A percentile compares a stretch with the other conserved stretches of the same genome.
Evolutionary conservation across 2,329 filamentous ascomycete genomes (phyloP).

Genomic region (Penicillium olsonii): DNA sequence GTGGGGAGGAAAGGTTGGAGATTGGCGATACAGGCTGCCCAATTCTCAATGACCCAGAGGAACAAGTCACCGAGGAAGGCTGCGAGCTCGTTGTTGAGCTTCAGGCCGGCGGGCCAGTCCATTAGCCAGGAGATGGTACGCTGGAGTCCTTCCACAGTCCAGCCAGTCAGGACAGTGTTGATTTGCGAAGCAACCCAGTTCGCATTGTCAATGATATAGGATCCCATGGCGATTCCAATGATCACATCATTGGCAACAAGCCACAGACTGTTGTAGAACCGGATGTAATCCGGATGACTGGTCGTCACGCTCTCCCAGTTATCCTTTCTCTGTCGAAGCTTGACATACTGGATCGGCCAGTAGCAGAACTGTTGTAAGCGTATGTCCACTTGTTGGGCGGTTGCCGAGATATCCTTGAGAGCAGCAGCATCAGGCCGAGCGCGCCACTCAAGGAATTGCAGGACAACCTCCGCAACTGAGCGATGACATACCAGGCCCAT

Average conservation of each 20-base stretch:
- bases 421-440: conserved; percentile 75
- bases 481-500: conserved; percentile 77
- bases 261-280: conserved; percentile 98
- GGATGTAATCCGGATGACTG: conserved; percentile 95
- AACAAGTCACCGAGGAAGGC: conserved; percentile 95
- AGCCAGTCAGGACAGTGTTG: conserved; percentile 71
- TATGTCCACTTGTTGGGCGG: conserved; percentile 95
- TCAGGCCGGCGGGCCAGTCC: conserved; percentile 91
- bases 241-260: conserved; percentile 98
- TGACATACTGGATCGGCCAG: conserved; percentile 96
- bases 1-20: conserved; percentile 79
- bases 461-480: conserved; percentile 73
- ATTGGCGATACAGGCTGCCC: conserved; percentile 81
- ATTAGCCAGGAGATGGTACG: conserved; percentile 93
- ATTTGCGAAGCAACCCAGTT: conserved; percentile 80
- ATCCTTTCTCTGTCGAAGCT: conserved; percentile 80
- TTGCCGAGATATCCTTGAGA: conserved; percentile 92
- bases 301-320: conserved; percentile 96
- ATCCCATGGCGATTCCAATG: conserved; percentile 93
- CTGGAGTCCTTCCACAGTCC: conserved; percentile 85
- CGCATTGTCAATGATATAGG: conserved; percentile 95
- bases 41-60: conserved; percentile 97
- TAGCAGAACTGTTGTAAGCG: conserved; percentile 97
- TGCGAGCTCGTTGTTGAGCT: conserved; percentile 90
- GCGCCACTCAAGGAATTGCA: conserved; percentile 82